phyloP scores from a whole-genome alignment of 768 basidiomycete genomes.

The Mycena epipterygia region DNA sequence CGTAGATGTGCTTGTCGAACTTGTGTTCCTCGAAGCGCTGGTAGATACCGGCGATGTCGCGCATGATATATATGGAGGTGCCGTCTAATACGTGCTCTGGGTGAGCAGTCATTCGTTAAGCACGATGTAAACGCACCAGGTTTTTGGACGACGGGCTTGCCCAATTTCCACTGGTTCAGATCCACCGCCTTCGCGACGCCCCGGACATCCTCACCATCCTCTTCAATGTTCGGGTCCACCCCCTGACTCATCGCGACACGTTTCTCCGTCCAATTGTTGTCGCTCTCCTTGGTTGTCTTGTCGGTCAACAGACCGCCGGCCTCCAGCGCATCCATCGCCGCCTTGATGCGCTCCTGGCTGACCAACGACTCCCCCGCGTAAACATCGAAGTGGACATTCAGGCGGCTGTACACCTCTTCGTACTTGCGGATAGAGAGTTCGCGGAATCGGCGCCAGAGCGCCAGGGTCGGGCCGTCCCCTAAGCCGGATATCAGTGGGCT shows the following conservation, averaged over 20 bases:
- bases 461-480: conserved; percentile 6
- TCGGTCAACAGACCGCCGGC: background rate
- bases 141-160: conserved; percentile 54
- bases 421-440: conserved; percentile 13
- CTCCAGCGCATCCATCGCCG: background rate
- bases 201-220: background rate
- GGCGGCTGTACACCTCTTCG: conserved; percentile 20
- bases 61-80: conserved; percentile 70
- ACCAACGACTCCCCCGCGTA: conserved; percentile 8
- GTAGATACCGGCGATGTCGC: conserved; percentile 81
- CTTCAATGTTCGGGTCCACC: too few relatives aligned
- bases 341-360: background rate
- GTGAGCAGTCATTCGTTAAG: background rate
- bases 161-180: conserved; percentile 43
- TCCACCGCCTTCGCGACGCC: conserved; percentile 1
- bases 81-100: too few relatives aligned
- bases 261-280: too few relatives aligned
- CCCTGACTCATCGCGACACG: background rate
- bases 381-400: conserved; percentile 12
- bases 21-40: conserved; percentile 78
- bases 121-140: conserved; percentile 27
- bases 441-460: background rate
- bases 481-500: background rate
- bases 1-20: conserved; percentile 75
- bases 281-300: too few relatives aligned